Evolutionary conservation across 805 yeast species (phyloP).

Genomic region (Saturnispora serradocipensis): DNA sequence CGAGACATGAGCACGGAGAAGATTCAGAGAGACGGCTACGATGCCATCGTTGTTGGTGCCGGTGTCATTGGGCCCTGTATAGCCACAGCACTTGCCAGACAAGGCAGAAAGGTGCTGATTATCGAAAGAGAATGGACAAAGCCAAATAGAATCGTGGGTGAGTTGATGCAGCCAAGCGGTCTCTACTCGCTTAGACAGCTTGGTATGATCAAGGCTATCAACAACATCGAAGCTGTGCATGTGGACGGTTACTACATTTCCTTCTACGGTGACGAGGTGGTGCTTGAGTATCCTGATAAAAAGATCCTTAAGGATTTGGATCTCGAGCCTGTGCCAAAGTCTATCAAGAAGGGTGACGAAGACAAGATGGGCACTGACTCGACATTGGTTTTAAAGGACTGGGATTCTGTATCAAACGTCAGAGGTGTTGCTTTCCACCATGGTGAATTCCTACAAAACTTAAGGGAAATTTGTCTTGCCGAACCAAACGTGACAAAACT

Average conservation of each 20-base stretch:
- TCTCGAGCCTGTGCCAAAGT: slow-evolving; percentile 39
- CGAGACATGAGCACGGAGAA: background rate
- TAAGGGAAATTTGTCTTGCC: slow-evolving; percentile 56
- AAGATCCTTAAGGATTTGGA: slow-evolving; percentile 35
- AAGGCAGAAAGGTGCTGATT: slow-evolving; percentile 73
- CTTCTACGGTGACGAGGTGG: slow-evolving; percentile 47
- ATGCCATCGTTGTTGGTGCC: slow-evolving; percentile 93
- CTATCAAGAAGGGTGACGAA: slow-evolving; percentile 53
- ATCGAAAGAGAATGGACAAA: slow-evolving; percentile 84
- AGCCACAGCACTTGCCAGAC: slow-evolving; percentile 83
- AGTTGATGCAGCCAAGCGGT: slow-evolving; percentile 96
- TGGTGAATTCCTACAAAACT: slow-evolving; percentile 74
- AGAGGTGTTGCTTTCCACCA: slow-evolving; percentile 88
- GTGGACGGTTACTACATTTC: slow-evolving; percentile 77
- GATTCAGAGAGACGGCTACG: slow-evolving; percentile 35
- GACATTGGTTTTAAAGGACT: slow-evolving; percentile 39
- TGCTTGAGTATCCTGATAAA: slow-evolving; percentile 66
- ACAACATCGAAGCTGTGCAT: slow-evolving; percentile 66
- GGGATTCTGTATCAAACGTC: slow-evolving; percentile 49
- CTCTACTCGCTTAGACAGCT: slow-evolving; percentile 69
- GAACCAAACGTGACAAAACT: slow-evolving; percentile 70
- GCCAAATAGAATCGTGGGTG: slow-evolving; percentile 97
- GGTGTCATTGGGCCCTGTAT: slow-evolving; percentile 94
- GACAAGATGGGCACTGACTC: slow-evolving; percentile 39
- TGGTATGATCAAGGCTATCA: slow-evolving; percentile 72